These are phyloP conservation scores for Plasmodium reichenowi DNA, from an alignment of 169 alveolate genomes.

Conservation along the genomic window DNA sequence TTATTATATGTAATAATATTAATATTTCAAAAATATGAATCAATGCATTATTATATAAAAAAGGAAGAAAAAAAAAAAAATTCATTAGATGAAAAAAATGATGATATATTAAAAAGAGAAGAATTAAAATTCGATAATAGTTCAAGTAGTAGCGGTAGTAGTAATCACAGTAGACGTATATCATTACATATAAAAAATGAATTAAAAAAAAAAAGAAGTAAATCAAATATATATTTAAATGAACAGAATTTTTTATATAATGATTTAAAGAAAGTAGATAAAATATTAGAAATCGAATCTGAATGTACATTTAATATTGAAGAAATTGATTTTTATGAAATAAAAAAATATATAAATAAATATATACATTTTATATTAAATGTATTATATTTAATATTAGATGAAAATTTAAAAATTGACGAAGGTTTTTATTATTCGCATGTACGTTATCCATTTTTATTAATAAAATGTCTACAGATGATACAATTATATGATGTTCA, in stretches of 20 bases:
- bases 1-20: conserved; percentile 46
- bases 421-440: conserved; percentile 49
- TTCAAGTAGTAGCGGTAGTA: neutral
- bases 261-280: conserved; percentile 56
- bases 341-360: conserved; percentile 51
- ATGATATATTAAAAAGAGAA: conserved; percentile 23
- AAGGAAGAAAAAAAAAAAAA: conserved; percentile 28
- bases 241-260: conserved; percentile 48
- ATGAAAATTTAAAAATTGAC: conserved; percentile 64
- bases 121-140: neutral
- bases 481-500: conserved; percentile 42
- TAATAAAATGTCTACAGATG: conserved; percentile 66
- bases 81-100: neutral
- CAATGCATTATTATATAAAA: conserved; percentile 14
- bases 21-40: conserved; percentile 60
- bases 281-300: conserved; percentile 56
- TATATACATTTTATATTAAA: conserved; percentile 51
- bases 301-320: conserved; percentile 54
- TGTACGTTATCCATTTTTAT: conserved; percentile 47
- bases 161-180: conserved; percentile 1
- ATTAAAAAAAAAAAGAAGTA: conserved; percentile 8
- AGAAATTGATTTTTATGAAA: conserved; percentile 45
- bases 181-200: conserved; percentile 52
- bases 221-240: neutral
- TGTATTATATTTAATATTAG: conserved; percentile 30